These are phyloP conservation scores for Knufia petricola DNA, from an alignment of 2,329 filamentous ascomycete genomes.

Conservation along the genomic window DNA sequence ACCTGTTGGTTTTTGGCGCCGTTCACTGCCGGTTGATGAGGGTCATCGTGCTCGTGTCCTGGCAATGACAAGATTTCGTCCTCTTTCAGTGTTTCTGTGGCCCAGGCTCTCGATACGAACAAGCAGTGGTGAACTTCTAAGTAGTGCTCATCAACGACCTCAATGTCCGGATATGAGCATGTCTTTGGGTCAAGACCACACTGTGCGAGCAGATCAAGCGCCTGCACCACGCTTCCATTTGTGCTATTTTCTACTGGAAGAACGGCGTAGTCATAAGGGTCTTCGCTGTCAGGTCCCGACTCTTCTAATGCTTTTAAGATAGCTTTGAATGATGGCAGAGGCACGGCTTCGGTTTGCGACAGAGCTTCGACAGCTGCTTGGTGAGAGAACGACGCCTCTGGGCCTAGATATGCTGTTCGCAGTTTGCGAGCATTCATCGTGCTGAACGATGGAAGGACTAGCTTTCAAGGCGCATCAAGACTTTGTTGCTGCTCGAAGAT, in stretches of 20 bases:
- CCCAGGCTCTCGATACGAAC: constrained; percentile 38
- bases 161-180: constrained; percentile 53
- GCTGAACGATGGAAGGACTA: no score
- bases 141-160: constrained; percentile 68
- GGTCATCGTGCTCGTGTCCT: constrained; percentile 15
- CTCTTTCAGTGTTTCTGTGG: constrained; percentile 10
- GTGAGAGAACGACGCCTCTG: constrained; percentile 58
- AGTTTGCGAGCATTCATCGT: neutral
- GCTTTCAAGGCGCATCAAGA: no score
- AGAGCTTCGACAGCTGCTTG: constrained; percentile 41
- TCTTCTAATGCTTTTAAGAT: constrained; percentile 44
- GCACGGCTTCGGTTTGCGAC: constrained; percentile 7
- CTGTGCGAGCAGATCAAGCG: constrained; percentile 80
- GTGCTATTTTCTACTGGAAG: constrained; percentile 95
- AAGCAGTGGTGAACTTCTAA: constrained; percentile 83
- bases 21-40: neutral
- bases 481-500: no score
- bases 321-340: constrained; percentile 15
- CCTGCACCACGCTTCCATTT: constrained; percentile 85
- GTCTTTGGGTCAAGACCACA: constrained; percentile 34
- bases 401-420: constrained; percentile 49
- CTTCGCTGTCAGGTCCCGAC: constrained; percentile 43
- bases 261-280: constrained; percentile 61
- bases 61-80: constrained; percentile 11
- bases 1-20: neutral